Conservation (phyloP, 2,329 filamentous ascomycete genomes). For the Achaetomium macrosporum region DNA sequence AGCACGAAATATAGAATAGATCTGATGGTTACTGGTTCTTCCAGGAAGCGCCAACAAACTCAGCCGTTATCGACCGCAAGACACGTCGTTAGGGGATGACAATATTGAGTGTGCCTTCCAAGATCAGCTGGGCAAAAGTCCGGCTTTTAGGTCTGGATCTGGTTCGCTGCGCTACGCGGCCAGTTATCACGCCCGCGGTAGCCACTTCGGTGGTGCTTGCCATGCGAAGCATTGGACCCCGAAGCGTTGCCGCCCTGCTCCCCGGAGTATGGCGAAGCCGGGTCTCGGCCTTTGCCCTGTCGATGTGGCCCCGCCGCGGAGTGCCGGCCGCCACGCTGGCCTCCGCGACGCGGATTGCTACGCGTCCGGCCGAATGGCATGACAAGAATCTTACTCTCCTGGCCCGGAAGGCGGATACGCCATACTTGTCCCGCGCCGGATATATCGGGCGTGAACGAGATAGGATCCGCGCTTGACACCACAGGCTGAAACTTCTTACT, state of each 20-base stretch:
- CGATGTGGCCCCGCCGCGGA: constrained; percentile 17
- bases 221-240: constrained; percentile 15
- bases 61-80: neutral
- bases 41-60: no score
- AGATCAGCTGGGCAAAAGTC: neutral
- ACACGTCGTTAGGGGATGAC: neutral
- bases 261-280: constrained; percentile 27
- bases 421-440: constrained; percentile 33
- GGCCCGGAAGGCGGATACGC: constrained; percentile 37
- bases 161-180: constrained; percentile 29
- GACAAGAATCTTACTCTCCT: constrained; percentile 33
- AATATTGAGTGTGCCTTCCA: neutral
- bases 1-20: constrained; percentile 7
- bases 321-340: constrained; percentile 21
- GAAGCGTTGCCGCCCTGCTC: constrained; percentile 23
- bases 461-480: constrained; percentile 33
- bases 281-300: constrained; percentile 21
- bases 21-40: neutral
- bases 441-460: constrained; percentile 25
- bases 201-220: constrained; percentile 34
- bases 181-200: constrained; percentile 40
- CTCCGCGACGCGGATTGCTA: constrained; percentile 30
- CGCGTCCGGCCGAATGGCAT: constrained; percentile 31
- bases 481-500: constrained; percentile 45
- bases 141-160: constrained; percentile 23